phyloP scores from a whole-genome alignment of 2,329 filamentous ascomycete species.

The Pyricularia grisea region DNA sequence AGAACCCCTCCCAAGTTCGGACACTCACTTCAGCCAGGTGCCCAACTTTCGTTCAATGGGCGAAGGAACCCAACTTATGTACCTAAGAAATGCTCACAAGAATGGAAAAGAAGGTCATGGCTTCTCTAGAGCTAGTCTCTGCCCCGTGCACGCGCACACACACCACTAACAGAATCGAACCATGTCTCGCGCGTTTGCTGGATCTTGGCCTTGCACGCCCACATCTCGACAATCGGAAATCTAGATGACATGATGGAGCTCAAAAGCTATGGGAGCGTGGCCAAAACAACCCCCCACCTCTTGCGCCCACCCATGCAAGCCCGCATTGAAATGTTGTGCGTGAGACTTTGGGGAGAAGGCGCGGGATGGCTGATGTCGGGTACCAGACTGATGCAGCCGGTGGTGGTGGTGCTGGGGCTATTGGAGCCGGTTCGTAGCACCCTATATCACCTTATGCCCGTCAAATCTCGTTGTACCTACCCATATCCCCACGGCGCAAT shows the following conservation, averaged over 20 bases:
- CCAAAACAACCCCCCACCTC: background rate
- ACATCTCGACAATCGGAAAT: background rate
- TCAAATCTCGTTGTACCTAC: background rate
- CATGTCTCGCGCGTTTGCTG: background rate
- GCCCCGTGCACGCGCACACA: no score
- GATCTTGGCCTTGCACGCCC: background rate
- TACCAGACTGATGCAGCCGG: background rate
- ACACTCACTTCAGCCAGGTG: background rate
- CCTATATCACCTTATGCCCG: background rate
- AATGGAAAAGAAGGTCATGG: background rate
- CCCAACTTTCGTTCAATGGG: background rate
- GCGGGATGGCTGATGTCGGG: background rate
- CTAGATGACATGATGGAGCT: background rate
- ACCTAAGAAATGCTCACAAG: no score
- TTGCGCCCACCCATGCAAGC: background rate
- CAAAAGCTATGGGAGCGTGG: background rate
- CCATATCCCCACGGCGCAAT: background rate
- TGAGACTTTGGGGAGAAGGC: background rate
- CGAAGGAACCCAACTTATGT: background rate
- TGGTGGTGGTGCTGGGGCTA: background rate
- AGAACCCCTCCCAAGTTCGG: background rate
- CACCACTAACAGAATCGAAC: background rate
- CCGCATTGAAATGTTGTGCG: background rate
- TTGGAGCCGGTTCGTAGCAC: background rate
- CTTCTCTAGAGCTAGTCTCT: background rate